Evolutionary conservation across 306 rosid genomes (phyloP), one percentile per base, ranked within the genome.

Genomic region (Cucumis sativus): DNA sequence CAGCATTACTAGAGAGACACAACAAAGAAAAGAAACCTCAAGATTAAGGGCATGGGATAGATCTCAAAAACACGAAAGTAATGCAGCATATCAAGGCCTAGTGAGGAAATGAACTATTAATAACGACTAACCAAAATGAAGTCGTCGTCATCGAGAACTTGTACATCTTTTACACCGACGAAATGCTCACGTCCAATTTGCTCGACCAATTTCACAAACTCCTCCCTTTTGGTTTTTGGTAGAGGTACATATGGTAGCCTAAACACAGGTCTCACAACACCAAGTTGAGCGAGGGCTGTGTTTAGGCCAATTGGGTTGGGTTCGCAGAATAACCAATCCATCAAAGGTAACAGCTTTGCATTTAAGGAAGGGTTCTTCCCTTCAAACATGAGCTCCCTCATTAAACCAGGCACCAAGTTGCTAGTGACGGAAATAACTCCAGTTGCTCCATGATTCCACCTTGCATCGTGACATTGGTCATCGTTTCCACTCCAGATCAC

Each of bases 271-370:
- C 97, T 90, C 55, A 87, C 91, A 23, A 89, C 93, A 74, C 99
- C 97, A 40, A 92, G 99, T 83, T 95, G 97, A 76, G 99, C 97
- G 41, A 95, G 99, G 15, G 99, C 99, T 0, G 97, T 92, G 88
- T 90, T 95, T 82, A 95, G 70, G 78, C 88, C 91, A 37, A 95
- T 90, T 77, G 97, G 99, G 77, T 90, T 95, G 65, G 99, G 99
- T 88, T 90, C 96, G 1, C 76, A 79, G 75, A 95, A 95, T 74
- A 95, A 92, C 99, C 99, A 95, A 52, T 84, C 84, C 41, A 95
- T 79, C 72, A 95, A 77, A 76, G 99, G 97, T 81, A 90, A 17
- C 65, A 95, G 82, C 84, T 88, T 89, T 4, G 93, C 82, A 60
- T 86, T 88, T 62, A 92, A 83, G n/a, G 82, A 57, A 2, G 91